phyloP scores from a whole-genome alignment of 495 filamentous ascomycete genomes.

The Penicillium taxi region DNA sequence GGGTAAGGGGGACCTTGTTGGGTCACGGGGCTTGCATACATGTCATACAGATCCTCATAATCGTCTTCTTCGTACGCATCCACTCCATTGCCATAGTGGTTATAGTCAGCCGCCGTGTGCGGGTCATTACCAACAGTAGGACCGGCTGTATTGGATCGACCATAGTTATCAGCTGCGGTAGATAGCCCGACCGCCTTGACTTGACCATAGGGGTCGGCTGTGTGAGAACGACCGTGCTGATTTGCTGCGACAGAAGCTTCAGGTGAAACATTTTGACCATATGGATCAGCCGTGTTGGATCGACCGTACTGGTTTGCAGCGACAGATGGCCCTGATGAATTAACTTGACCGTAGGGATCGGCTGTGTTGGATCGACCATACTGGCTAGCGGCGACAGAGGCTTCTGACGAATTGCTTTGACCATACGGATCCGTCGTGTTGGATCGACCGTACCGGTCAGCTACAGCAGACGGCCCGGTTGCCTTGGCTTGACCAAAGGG shows the following conservation, averaged over 20 bases:
- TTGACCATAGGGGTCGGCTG: background rate
- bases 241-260: slow-evolving; percentile 3
- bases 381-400: too few species aligned
- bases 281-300: background rate
- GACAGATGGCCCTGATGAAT: too few species aligned
- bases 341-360: too few species aligned
- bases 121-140: slow-evolving; percentile 1
- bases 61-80: background rate
- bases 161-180: slow-evolving; percentile 2
- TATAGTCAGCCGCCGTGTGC: background rate
- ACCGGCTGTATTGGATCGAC: slow-evolving; percentile 7
- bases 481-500: too few species aligned
- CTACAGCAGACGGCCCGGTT: too few species aligned
- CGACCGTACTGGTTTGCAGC: too few species aligned
- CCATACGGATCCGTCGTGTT: too few species aligned
- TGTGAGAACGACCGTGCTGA: slow-evolving; percentile 7
- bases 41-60: slow-evolving; percentile 3
- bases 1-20: background rate
- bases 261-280: background rate
- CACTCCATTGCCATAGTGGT: background rate
- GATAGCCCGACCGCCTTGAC: background rate
- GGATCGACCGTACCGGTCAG: too few species aligned
- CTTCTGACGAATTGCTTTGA: too few species aligned
- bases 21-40: background rate
- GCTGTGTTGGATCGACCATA: too few species aligned